These are phyloP conservation scores for Ambrosiella cleistominuta DNA, from an alignment of 2,329 filamentous ascomycete genomes.

Conservation along the genomic window DNA sequence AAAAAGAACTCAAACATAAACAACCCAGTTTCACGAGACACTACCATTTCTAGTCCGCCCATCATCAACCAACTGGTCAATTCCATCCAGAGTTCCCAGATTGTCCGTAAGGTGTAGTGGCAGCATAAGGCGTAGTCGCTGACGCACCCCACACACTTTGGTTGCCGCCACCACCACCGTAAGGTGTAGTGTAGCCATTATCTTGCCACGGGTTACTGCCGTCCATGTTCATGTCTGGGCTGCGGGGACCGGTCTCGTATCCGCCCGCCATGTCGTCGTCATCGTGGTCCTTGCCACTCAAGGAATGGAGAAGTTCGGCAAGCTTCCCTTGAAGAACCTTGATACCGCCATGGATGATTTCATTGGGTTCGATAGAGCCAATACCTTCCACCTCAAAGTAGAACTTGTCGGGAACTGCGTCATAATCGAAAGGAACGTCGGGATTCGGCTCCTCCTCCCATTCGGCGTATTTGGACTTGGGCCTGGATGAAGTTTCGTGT, in stretches of 20 bases:
- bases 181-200: constrained; percentile 54
- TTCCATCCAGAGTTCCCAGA: constrained; percentile 15
- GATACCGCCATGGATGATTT: constrained; percentile 77
- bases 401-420: constrained; percentile 68
- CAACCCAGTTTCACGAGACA: neutral
- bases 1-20: constrained; percentile 2
- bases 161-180: constrained; percentile 36
- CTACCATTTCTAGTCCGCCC: neutral
- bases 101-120: constrained; percentile 27
- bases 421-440: constrained; percentile 78
- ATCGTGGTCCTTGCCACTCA: constrained; percentile 35
- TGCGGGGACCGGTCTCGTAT: constrained; percentile 46
- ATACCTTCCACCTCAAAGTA: constrained; percentile 88
- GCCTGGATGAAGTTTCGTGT: constrained; percentile 32
- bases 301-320: constrained; percentile 53
- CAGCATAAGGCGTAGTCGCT: constrained; percentile 28
- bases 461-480: constrained; percentile 60
- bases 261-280: constrained; percentile 23
- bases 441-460: constrained; percentile 67
- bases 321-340: constrained; percentile 80
- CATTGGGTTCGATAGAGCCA: constrained; percentile 75
- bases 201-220: constrained; percentile 40
- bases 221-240: constrained; percentile 45
- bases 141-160: constrained; percentile 46
- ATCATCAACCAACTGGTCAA: constrained; percentile 1